Evolutionary conservation across 2,329 filamentous ascomycete species (phyloP), one percentile per base, ranked within the genome.

Genomic region (Nemania sp.): DNA sequence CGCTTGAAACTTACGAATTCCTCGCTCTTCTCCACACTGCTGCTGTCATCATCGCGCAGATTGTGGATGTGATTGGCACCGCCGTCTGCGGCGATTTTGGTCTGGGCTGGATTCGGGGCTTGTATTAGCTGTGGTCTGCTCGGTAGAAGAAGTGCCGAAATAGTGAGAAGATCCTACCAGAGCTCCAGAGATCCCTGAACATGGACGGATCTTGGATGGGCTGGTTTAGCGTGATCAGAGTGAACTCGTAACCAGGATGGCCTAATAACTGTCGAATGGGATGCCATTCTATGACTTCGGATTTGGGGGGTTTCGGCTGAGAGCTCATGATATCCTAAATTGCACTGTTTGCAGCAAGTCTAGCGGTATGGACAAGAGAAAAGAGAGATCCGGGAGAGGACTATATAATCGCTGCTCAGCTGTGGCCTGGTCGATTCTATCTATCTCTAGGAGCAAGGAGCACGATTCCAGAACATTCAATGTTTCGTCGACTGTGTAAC

Each of bases 81-180:
- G 50, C 92, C 94, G 74, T 99, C 94, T 23, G 91, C 94, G 54
- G 91, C 96, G 48, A 97, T 79, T 20, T 81, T 82, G 57, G 86
- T 80, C 19, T 74, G 75, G 47, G 89, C 86, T 89, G 62, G 51
- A 14, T 12, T 12, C 28, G 15, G 11, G 19, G 17, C 6, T 11
- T n/a, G 14, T 28, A 30, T 12, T 8, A 12, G 6, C 11, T 34
- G 14, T 3, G 4, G 28, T 28, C 14, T n/a, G n/a, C n/a, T n/a
- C n/a, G n/a, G n/a, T n/a, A n/a, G n/a, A n/a, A n/a, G n/a, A n/a
- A n/a, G n/a, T n/a, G n/a, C n/a, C n/a, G n/a, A n/a, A n/a, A n/a
- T n/a, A n/a, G n/a, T n/a, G n/a, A n/a, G n/a, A n/a, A n/a, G n/a
- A n/a, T n/a, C n/a, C n/a, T 63, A 70, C 68, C 64, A 52, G 54